Evolutionary conservation across 2,329 filamentous ascomycete genomes (phyloP), one percentile per base, ranked within the genome.

Genomic region (Parafenestella ontariensis): DNA sequence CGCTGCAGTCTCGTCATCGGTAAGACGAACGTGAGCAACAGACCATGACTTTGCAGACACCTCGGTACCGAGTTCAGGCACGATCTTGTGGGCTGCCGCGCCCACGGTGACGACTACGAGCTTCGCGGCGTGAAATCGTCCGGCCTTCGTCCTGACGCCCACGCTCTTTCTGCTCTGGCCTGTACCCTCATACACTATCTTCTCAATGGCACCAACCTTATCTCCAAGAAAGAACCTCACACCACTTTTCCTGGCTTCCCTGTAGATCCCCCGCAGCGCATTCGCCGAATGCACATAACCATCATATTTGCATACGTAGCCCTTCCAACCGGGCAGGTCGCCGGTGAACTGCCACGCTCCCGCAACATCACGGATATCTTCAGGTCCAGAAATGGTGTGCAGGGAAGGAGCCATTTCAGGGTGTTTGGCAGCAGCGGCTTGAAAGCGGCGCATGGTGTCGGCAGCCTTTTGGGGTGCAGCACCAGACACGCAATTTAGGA

Each of bases 21-120:
- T 85, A 1, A 88, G 77, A 43, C 83, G 81, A 1, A 88, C 76
- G 62, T 88, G 86, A 0, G 82, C 85, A 1, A 89, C 81, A 0
- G 82, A 81, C 83, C 84, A 88, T 0, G 79, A 81, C 51, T 83
- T 83, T 4, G 85, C 86, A 0, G 81, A 79, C 2, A 85, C 77
- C 34, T 83, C 81, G 0, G 68, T 70, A 2, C 81, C 82, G 1
- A 84, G 67, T 15, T 80, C 72, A 0, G 86, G 84, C 2, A 83
- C 62, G 0, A 88, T 68, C 0, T 66, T 73, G 1, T 78, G 78
- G 0, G 77, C 79, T 5, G 76, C 77, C 0, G 84, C 85, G 0
- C 86, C 85, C 0, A 80, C 75, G 0, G 84, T 79, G 1, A 85
- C 74, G 11, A 88, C 79, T 1, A 82, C 78, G 2, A 82, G 56